These are phyloP conservation scores for Daldinia sp. DNA, from an alignment of 2,329 filamentous ascomycete species.

Conservation along the genomic window DNA sequence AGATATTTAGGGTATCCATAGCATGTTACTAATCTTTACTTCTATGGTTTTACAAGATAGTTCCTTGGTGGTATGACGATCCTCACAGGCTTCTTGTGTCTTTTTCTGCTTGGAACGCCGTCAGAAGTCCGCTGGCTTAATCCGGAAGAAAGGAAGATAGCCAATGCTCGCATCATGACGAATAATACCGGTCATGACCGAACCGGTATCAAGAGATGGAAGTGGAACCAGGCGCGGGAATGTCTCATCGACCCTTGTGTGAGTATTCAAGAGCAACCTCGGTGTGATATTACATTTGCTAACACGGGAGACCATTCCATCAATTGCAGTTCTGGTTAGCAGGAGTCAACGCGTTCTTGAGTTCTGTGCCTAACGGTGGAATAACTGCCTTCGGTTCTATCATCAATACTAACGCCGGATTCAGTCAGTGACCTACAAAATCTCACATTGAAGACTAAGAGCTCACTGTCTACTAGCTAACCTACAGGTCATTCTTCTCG, in stretches of 20 bases:
- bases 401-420: slow-evolving; percentile 53
- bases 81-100: slow-evolving; percentile 50
- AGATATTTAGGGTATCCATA: neutral
- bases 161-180: slow-evolving; percentile 52
- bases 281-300: neutral
- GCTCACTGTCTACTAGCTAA: slow-evolving; percentile 46
- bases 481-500: slow-evolving; percentile 54
- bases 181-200: slow-evolving; percentile 56
- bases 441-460: neutral
- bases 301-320: neutral
- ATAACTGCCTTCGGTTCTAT: slow-evolving; percentile 54
- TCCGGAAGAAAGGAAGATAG: slow-evolving; percentile 54
- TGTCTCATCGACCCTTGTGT: slow-evolving; percentile 53
- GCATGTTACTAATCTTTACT: slow-evolving; percentile 2
- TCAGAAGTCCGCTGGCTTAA: slow-evolving; percentile 56
- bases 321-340: slow-evolving; percentile 53
- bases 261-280: slow-evolving; percentile 14
- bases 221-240: slow-evolving; percentile 54
- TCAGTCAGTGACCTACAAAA: slow-evolving; percentile 47
- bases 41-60: slow-evolving; percentile 32
- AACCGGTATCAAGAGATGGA: slow-evolving; percentile 54
- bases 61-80: slow-evolving; percentile 55
- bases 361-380: slow-evolving; percentile 54
- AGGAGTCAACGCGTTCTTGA: slow-evolving; percentile 54
- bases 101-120: slow-evolving; percentile 54